Base-by-base conservation (phyloP, 495 filamentous ascomycete species). In the Xylaria telfairii region DNA sequence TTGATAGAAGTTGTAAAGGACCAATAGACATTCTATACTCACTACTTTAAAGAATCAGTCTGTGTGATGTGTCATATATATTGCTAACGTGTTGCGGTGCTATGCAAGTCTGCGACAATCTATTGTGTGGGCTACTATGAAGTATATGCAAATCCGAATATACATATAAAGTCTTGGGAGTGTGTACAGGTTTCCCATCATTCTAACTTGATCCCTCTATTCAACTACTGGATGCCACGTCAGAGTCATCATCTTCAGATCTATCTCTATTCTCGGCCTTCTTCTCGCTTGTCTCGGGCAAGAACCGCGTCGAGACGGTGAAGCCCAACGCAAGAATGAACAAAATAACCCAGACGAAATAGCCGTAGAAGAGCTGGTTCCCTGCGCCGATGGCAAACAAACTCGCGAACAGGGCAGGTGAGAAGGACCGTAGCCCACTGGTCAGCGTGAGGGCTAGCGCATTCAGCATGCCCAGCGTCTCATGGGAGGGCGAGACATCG, bases 341-440 rank as follows among this genome's bases (percentile, higher is more conserved):
- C 71, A 91, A 51, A 21, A 92, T 71, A n/a, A 89, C 73, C 91
- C 91, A 93, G 56, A 90, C 87, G 12, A 91, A 81, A 72, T 92
- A 87, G 0, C 90, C 91, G 57, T 81, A 78, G 0, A 88, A 72
- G 54, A 88, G 83, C 72, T 90, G 86, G 4, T 82, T 82, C 65
- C 84, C 81, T 5, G 86, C 86, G 1, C 91, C 89, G 0, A 87
- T 56, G 0, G 91, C 91, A 70, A 87, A 93, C 42, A 93, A 65
- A 66, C 81, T 89, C 2, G 89, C 80, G 65, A 90, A 89, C 3
- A 87, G 68, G 0, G 87, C 88, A 1, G 91, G 91, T 32, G 83
- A 83, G 70, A 92, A 83, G 1, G 89, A 81, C 28, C 91, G 83
- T 57, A 71, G 7, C 0, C 64, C 69, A 41, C 69, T 71, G 41